Conservation (phyloP, 176 grass and related monocot species). For the Zea luxurians region DNA sequence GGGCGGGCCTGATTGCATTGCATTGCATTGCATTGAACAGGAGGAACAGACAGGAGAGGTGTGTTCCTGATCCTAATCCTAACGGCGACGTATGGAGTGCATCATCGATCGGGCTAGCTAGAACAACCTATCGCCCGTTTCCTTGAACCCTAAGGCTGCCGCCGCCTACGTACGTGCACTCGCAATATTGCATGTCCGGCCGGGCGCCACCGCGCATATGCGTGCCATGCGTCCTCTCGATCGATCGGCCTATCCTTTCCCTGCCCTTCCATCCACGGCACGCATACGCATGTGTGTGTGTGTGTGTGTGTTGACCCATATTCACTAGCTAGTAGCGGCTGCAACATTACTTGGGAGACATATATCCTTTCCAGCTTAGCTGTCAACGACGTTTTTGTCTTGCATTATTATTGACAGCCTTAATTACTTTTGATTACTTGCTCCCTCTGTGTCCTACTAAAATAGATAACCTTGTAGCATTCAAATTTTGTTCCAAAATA, state of each 20-base stretch:
- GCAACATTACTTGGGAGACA: too few species aligned
- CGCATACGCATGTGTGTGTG: background rate
- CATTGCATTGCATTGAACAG: background rate
- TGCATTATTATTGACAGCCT: too few species aligned
- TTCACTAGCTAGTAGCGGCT: conserved; percentile 8
- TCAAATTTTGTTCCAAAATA: too few species aligned
- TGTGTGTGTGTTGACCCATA: background rate
- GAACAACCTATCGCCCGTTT: background rate
- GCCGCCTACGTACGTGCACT: background rate
- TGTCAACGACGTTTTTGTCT: too few species aligned
- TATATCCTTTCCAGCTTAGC: too few species aligned
- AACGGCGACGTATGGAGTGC: background rate
- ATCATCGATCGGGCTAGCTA: background rate
- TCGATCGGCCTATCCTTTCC: too few species aligned
- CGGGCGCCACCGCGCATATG: background rate
- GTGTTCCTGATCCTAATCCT: background rate
- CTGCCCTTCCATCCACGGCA: conserved; percentile 9
- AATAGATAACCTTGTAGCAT: too few species aligned
- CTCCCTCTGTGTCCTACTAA: too few species aligned
- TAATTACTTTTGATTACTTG: too few species aligned
- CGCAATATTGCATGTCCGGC: background rate
- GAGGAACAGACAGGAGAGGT: background rate
- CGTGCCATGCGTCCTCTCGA: too few species aligned
- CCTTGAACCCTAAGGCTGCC: conserved; percentile 33
- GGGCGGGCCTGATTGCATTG: background rate